Conservation (phyloP, 257 asterid genomes). For the Euphrasia confusa region DNA sequence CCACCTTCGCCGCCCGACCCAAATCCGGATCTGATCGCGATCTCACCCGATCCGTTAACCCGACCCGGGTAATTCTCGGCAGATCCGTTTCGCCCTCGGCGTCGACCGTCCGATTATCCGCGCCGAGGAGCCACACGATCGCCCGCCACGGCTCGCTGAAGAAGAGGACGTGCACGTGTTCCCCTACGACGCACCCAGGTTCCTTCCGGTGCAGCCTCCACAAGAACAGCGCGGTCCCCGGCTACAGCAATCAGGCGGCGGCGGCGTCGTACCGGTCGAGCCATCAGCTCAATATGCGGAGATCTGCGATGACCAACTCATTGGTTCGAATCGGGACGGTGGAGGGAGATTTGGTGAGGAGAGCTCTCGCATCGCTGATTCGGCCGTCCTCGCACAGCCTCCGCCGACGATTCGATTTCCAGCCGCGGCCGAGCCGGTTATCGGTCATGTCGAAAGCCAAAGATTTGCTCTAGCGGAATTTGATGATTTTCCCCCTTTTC, state of each 20-base stretch:
- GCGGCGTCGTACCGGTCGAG: constrained; percentile 38
- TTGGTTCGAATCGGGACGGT: constrained; percentile 91
- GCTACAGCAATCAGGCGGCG: constrained; percentile 24
- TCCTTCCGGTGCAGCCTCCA: constrained; percentile 62
- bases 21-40: constrained; percentile 26
- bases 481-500: neutral
- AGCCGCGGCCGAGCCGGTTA: constrained; percentile 73
- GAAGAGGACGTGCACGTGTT: constrained; percentile 56
- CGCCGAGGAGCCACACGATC: constrained; percentile 42
- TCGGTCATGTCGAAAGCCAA: constrained; percentile 66
- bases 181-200: constrained; percentile 71
- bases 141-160: constrained; percentile 31
- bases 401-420: constrained; percentile 69
- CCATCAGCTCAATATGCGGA: constrained; percentile 65
- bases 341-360: constrained; percentile 74
- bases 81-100: constrained; percentile 65
- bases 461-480: constrained; percentile 15
- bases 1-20: constrained; percentile 45
- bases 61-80: constrained; percentile 61
- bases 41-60: constrained; percentile 58
- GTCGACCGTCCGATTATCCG: too few relatives aligned
- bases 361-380: constrained; percentile 80
- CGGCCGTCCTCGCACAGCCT: constrained; percentile 77
- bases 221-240: constrained; percentile 31
- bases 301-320: constrained; percentile 97